These are phyloP conservation scores for Tolypocladium sp. DNA, from an alignment of 2,329 filamentous ascomycete genomes.

Conservation along the genomic window DNA sequence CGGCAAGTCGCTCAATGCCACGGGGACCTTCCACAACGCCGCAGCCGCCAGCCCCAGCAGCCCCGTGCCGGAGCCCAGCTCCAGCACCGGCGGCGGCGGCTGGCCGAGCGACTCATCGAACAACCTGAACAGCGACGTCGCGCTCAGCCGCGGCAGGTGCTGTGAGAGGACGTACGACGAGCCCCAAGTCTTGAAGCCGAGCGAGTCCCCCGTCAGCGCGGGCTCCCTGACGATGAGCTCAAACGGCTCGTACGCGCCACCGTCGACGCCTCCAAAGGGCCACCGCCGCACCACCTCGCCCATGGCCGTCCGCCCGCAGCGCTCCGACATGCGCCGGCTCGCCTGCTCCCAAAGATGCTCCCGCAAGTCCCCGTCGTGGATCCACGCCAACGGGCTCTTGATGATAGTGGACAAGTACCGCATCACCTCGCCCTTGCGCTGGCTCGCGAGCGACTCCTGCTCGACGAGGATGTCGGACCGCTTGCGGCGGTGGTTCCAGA, in stretches of 20 bases:
- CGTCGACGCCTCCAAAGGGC: constrained; percentile 32
- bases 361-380: constrained; percentile 53
- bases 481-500: constrained; percentile 48
- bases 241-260: constrained; percentile 30
- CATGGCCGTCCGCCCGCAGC: constrained; percentile 65
- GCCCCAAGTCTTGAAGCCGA: constrained; percentile 94
- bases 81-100: constrained; percentile 42
- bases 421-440: constrained; percentile 42
- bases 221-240: constrained; percentile 75
- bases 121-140: constrained; percentile 34
- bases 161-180: constrained; percentile 79
- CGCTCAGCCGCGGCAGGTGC: constrained; percentile 46
- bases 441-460: constrained; percentile 28
- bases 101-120: constrained; percentile 26
- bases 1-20: constrained; percentile 74
- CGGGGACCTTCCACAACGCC: constrained; percentile 54
- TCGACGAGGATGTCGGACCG: constrained; percentile 31
- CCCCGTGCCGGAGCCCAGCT: constrained; percentile 84
- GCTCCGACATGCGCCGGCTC: constrained; percentile 70
- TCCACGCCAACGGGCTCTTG: constrained; percentile 58
- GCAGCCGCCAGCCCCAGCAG: constrained; percentile 84
- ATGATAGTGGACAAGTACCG: constrained; percentile 63
- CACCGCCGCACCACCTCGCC: constrained; percentile 46
- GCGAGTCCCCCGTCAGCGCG: constrained; percentile 74
- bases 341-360: constrained; percentile 72